Conservation (phyloP, 1,284 basidiomycete species). For the Vanrija sp. region DNA sequence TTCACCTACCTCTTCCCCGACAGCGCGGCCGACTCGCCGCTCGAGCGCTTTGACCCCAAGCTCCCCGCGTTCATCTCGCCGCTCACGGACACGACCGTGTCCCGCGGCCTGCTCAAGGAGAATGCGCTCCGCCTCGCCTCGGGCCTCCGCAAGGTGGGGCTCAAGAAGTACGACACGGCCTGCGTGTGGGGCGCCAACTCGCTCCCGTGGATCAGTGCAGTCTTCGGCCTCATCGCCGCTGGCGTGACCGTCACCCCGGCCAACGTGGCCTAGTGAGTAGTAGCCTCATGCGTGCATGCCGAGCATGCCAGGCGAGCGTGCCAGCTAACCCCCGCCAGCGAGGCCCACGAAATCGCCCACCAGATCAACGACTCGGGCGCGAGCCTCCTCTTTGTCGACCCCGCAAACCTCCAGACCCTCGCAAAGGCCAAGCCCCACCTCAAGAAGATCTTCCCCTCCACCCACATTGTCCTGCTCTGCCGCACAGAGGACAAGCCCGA, state of each 20-base stretch:
- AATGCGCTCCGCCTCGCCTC: conserved; percentile 58
- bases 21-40: neutral
- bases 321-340: conserved; percentile 26
- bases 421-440: conserved; percentile 24
- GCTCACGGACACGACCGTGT: conserved; percentile 56
- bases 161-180: conserved; percentile 34
- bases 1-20: conserved; percentile 11
- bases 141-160: conserved; percentile 51
- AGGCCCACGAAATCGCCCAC: conserved; percentile 43
- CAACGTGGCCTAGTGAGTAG: conserved; percentile 30
- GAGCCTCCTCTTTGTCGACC: conserved; percentile 56
- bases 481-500: conserved; percentile 15
- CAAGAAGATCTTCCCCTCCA: conserved; percentile 9
- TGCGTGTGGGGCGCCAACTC: conserved; percentile 54
- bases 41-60: conserved; percentile 28
- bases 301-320: conserved; percentile 55
- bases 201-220: conserved; percentile 59
- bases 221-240: conserved; percentile 54
- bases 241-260: conserved; percentile 35
- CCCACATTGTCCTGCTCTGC: conserved; percentile 33
- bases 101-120: conserved; percentile 57
- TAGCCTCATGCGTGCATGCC: conserved; percentile 46
- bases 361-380: conserved; percentile 56
- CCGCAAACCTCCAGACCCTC: conserved; percentile 51
- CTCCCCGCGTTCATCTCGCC: conserved; percentile 62